phyloP scores from a whole-genome alignment of 1,284 basidiomycete species.

The Athelia psychrophila region DNA sequence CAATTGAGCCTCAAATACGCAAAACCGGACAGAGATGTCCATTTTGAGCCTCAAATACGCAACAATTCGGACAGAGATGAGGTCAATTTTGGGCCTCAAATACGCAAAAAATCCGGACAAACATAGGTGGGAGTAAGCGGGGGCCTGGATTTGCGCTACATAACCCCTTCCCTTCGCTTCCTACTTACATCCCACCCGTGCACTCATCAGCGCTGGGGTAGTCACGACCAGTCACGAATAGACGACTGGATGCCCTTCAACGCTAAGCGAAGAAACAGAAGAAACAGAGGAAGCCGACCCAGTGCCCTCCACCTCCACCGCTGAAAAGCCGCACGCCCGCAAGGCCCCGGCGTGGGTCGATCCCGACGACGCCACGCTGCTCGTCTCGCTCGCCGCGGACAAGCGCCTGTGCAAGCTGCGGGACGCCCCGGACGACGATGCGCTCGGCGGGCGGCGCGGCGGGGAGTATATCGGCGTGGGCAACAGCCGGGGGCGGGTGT shows the following conservation, averaged over 20 bases:
- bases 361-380: conserved; percentile 68
- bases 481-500: conserved; percentile 84
- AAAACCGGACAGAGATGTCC: too few relatives aligned
- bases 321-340: conserved; percentile 26
- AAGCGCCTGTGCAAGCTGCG: conserved; percentile 85
- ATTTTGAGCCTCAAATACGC: too few relatives aligned
- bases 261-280: conserved; percentile 11
- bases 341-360: conserved; percentile 83
- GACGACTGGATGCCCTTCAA: conserved; percentile 21
- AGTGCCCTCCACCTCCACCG: conserved; percentile 17
- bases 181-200: too few relatives aligned
- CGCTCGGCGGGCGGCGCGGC: conserved; percentile 75
- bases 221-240: too few relatives aligned
- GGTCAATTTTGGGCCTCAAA: too few relatives aligned
- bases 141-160: too few relatives aligned
- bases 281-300: conserved; percentile 24
- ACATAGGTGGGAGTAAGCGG: too few relatives aligned
- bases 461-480: conserved; percentile 91
- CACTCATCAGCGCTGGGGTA: too few relatives aligned
- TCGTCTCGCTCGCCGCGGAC: conserved; percentile 63
- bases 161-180: too few relatives aligned
- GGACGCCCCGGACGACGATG: conserved; percentile 67
- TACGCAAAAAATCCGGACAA: too few relatives aligned
- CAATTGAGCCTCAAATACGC: too few relatives aligned
- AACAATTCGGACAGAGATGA: too few relatives aligned